Percentiles rank a stretch among this genome's conserved stretches.
Evolutionary conservation across 2,329 filamentous ascomycete species (phyloP).

Genomic region (Tolypocladium inflatum): DNA sequence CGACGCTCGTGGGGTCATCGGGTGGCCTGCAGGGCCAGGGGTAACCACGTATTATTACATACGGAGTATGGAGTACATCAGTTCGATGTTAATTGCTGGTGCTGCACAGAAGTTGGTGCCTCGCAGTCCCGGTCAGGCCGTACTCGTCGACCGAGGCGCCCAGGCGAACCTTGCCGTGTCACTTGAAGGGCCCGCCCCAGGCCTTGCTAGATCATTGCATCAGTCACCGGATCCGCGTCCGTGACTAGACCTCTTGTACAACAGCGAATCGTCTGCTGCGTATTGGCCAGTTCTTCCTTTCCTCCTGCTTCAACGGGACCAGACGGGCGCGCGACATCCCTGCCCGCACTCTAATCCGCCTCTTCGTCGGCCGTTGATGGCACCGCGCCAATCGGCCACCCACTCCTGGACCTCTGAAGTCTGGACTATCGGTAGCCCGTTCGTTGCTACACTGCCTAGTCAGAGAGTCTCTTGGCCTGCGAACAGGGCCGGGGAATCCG

Average conservation of each 20-base stretch:
- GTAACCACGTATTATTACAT: neutral
- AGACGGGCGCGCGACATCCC: neutral
- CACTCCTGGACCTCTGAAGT: neutral
- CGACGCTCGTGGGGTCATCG: neutral
- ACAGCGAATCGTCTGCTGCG: neutral
- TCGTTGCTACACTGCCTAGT: neutral
- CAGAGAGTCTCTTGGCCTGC: neutral
- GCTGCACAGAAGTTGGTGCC: neutral
- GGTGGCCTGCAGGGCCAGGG: neutral
- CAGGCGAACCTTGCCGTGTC: neutral
- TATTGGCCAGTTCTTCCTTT: neutral
- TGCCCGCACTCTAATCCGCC: neutral
- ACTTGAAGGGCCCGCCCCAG: neutral
- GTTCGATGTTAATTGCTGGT: no score
- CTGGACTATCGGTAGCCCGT: neutral
- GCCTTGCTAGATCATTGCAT: neutral
- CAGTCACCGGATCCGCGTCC: neutral
- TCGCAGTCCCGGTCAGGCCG: neutral
- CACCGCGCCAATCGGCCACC: neutral
- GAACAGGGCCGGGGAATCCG: no score
- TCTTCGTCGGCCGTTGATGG: neutral
- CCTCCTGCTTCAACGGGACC: neutral
- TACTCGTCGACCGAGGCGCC: neutral
- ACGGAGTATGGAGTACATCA: no score
- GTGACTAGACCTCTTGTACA: neutral